Percentiles rank a stretch among this genome's conserved stretches.
phyloP scores from a whole-genome alignment of 1,284 basidiomycete genomes.

The Serendipita sp. region DNA sequence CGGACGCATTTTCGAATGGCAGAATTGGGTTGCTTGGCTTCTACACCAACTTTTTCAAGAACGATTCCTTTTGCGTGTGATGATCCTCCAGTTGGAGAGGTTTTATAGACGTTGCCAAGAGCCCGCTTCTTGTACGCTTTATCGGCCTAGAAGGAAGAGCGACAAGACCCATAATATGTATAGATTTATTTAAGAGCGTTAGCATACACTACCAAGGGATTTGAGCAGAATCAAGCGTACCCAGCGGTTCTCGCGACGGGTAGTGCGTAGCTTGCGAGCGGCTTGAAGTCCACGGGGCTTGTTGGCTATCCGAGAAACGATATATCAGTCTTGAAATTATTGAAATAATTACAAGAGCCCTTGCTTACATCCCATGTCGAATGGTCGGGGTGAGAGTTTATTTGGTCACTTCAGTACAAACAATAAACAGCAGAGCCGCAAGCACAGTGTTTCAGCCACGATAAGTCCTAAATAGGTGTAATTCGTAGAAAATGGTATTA shows the following conservation, averaged over 20 bases:
- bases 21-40: constrained; percentile 98
- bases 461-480: too few species aligned
- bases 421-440: background rate
- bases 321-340: background rate
- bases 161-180: constrained; percentile 10
- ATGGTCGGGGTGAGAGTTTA: background rate
- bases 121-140: constrained; percentile 99
- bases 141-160: constrained; percentile 57
- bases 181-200: constrained; percentile 6
- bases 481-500: background rate
- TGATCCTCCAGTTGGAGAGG: constrained; percentile 97
- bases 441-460: background rate
- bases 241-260: constrained; percentile 96
- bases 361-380: constrained; percentile 3
- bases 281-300: constrained; percentile 99
- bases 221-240: constrained; percentile 30
- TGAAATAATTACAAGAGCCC: background rate
- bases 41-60: constrained; percentile 92
- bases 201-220: constrained; percentile 9
- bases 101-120: constrained; percentile 99
- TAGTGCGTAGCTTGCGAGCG: constrained; percentile 93
- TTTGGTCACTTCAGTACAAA: background rate
- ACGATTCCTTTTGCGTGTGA: constrained; percentile 99
- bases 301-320: constrained; percentile 35
- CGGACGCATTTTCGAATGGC: constrained; percentile 99